A percentile compares a stretch with the other conserved stretches of the same genome.
These are phyloP conservation scores for Helichrysum umbraculigerum DNA, from an alignment of 129 eudicot species.

Conservation along the genomic window DNA sequence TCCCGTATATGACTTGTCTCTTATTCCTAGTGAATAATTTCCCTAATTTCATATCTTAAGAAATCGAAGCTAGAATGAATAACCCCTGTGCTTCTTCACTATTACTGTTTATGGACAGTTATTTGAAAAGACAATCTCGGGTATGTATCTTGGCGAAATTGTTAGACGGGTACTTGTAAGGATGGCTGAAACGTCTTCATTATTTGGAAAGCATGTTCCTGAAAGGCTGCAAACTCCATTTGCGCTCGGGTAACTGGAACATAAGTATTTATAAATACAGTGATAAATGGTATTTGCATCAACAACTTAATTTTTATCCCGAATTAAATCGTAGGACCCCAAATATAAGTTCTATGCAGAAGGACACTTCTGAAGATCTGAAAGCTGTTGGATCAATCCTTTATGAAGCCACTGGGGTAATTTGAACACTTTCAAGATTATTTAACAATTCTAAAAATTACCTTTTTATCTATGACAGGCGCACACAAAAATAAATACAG, in stretches of 20 bases:
- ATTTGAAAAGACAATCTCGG: constrained; percentile 82
- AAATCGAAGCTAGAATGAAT: neutral
- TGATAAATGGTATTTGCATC: neutral
- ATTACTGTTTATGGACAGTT: constrained; percentile 40
- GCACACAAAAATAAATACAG: too few relatives aligned
- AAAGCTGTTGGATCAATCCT: constrained; percentile 64
- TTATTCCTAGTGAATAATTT: neutral
- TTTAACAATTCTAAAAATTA: neutral
- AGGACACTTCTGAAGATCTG: constrained; percentile 65
- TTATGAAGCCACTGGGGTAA: constrained; percentile 62
- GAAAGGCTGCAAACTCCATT: constrained; percentile 61
- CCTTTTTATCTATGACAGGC: too few relatives aligned
- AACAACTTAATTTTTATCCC: neutral
- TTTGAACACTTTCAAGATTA: neutral
- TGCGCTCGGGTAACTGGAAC: constrained; percentile 51
- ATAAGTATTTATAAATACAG: neutral
- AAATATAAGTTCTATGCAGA: constrained; percentile 75
- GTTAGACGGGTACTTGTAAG: constrained; percentile 71
- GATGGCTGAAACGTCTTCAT: constrained; percentile 58
- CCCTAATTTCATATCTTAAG: neutral
- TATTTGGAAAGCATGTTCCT: constrained; percentile 57
- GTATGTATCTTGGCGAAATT: constrained; percentile 97
- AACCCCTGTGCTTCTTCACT: neutral
- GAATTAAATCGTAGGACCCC: constrained; percentile 59
- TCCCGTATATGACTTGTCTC: neutral